Evolutionary conservation across 1,284 basidiomycete genomes (phyloP).

Genomic region (Butyriboletus appendiculatus): DNA sequence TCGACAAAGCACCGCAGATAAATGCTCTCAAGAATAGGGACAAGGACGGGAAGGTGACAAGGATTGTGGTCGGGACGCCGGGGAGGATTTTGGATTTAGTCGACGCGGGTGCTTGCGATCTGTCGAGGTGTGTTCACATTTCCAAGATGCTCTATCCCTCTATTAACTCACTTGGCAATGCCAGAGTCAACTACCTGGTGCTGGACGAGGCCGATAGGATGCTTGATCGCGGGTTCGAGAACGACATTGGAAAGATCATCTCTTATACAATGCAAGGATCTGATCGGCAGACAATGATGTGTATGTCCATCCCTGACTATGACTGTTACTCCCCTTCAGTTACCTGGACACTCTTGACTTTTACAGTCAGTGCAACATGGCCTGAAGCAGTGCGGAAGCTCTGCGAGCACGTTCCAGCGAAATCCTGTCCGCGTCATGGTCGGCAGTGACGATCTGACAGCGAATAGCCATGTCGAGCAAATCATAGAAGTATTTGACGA

Average conservation of each 20-base stretch:
- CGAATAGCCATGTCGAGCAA: slow-evolving; percentile 89
- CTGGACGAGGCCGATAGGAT: slow-evolving; percentile 98
- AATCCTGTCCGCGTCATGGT: slow-evolving; percentile 92
- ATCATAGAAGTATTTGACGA: slow-evolving; percentile 91
- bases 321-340: not conserved
- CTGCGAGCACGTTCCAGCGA: slow-evolving; percentile 88
- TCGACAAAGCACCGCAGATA: slow-evolving; percentile 85
- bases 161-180: not conserved
- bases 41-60: slow-evolving; percentile 54
- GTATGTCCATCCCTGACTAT: slow-evolving; percentile 43
- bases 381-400: slow-evolving; percentile 93
- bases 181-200: slow-evolving; percentile 87
- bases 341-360: not conserved
- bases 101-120: slow-evolving; percentile 80
- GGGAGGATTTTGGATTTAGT: slow-evolving; percentile 92
- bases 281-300: slow-evolving; percentile 90
- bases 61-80: slow-evolving; percentile 81
- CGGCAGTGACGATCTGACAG: slow-evolving; percentile 93
- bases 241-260: slow-evolving; percentile 95
- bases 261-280: slow-evolving; percentile 67
- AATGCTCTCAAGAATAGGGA: slow-evolving; percentile 54
- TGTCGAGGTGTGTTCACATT: slow-evolving; percentile 59
- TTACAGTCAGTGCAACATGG: slow-evolving; percentile 94
- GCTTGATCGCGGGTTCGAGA: slow-evolving; percentile 99
- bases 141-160: not conserved